Percentiles rank a stretch among this genome's conserved stretches.
phyloP scores from a whole-genome alignment of 306 rosid genomes.

The Prunus salicina region DNA sequence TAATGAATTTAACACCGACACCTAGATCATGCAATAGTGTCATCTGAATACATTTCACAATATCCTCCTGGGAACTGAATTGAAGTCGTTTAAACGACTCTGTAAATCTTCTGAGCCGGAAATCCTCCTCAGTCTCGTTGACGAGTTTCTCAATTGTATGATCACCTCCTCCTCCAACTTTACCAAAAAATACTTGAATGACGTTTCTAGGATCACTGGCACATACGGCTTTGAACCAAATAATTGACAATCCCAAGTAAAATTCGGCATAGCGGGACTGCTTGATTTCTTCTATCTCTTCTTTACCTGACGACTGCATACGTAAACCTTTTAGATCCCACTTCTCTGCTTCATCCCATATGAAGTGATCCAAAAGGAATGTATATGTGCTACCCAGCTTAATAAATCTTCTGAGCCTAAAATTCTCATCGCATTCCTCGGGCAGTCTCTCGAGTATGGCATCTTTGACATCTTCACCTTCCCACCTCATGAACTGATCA shows the following conservation, averaged over 20 bases:
- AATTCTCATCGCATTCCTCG: neutral
- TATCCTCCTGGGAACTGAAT: neutral
- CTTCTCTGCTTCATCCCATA: neutral
- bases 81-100: neutral
- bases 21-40: too few relatives aligned
- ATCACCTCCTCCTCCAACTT: neutral
- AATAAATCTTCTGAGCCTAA: neutral
- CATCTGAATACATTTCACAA: neutral
- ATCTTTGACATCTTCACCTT: neutral
- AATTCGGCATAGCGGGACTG: neutral
- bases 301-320: neutral
- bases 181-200: neutral
- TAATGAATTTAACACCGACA: neutral
- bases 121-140: slow-evolving; percentile 2
- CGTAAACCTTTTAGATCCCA: neutral
- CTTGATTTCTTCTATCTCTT: neutral
- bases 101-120: neutral
- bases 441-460: neutral
- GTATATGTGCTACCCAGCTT: neutral
- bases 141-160: neutral
- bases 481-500: neutral
- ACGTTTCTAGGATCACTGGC: neutral
- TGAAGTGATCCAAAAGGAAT: neutral
- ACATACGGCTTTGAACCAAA: neutral
- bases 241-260: neutral